Evolutionary conservation across 208 protist species (phyloP).

Genomic region (Hexamita inflata): DNA sequence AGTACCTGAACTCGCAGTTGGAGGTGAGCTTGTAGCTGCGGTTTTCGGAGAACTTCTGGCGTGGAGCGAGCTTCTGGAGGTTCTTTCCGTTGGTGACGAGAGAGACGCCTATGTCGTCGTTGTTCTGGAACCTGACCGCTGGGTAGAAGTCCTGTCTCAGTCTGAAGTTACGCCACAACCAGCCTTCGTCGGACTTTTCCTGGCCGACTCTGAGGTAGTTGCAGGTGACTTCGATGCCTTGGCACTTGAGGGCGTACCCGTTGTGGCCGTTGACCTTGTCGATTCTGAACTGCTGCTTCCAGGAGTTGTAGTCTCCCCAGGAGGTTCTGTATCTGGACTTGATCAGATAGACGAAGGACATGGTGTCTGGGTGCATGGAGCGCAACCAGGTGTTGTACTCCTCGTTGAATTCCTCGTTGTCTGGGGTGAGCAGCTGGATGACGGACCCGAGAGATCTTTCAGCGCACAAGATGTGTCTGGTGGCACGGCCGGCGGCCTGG

Average conservation of each 20-base stretch:
- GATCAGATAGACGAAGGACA: constrained; percentile 31
- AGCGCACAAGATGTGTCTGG: neutral
- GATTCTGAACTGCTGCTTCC: constrained; percentile 34
- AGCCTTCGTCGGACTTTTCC: neutral
- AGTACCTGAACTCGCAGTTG: constrained; percentile 47
- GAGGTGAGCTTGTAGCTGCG: constrained; percentile 35
- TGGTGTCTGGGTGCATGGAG: constrained; percentile 16
- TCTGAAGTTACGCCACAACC: constrained; percentile 38
- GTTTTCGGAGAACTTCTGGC: neutral
- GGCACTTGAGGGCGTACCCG: constrained; percentile 43
- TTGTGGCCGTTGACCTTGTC: constrained; percentile 42
- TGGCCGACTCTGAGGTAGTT: constrained; percentile 43
- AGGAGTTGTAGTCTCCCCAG: constrained; percentile 27
- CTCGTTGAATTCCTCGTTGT: constrained; percentile 21
- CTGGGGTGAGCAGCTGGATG: constrained; percentile 38
- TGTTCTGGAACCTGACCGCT: constrained; percentile 40
- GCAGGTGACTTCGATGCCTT: neutral
- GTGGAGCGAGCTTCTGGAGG: neutral
- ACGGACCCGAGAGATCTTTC: constrained; percentile 38
- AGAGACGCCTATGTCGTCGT: constrained; percentile 47
- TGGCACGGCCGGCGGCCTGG: neutral
- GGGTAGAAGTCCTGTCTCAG: constrained; percentile 45
- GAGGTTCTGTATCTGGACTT: constrained; percentile 37
- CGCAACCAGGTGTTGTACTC: constrained; percentile 40
- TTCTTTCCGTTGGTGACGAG: constrained; percentile 32